These are phyloP conservation scores for Elymus sibiricus DNA, from an alignment of 176 grass and related monocot genomes.

Conservation along the genomic window DNA sequence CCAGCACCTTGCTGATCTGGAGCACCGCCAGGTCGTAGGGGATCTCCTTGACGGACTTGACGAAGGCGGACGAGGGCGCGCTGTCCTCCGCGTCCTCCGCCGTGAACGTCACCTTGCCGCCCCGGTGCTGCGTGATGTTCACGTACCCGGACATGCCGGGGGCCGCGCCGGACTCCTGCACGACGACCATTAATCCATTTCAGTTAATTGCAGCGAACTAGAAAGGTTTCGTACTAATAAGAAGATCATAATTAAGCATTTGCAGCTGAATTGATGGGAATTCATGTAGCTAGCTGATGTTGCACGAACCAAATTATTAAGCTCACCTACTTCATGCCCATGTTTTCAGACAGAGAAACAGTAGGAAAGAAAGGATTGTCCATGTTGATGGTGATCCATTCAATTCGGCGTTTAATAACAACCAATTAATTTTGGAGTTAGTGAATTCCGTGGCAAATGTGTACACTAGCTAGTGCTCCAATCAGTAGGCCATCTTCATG, in stretches of 20 bases:
- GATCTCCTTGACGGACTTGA: constrained; percentile 58
- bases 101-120: constrained; percentile 52
- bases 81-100: constrained; percentile 40
- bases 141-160: constrained; percentile 57
- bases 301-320: neutral
- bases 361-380: too few relatives aligned
- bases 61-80: constrained; percentile 21
- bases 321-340: constrained; percentile 4
- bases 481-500: neutral
- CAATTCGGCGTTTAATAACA: neutral
- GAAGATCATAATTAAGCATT: constrained; percentile 1
- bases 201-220: neutral
- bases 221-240: neutral
- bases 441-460: neutral
- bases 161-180: constrained; percentile 56
- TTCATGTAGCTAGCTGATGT: neutral
- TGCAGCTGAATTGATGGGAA: neutral
- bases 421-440: neutral
- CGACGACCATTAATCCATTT: neutral
- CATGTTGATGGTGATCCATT: neutral
- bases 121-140: constrained; percentile 64
- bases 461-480: neutral
- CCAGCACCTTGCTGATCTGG: constrained; percentile 42
- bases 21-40: constrained; percentile 69
- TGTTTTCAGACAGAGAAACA: neutral